Evolutionary conservation across 2,329 filamentous ascomycete species (phyloP), one percentile per base, ranked within the genome.

Genomic region (Pseudopithomyces chartarum): DNA sequence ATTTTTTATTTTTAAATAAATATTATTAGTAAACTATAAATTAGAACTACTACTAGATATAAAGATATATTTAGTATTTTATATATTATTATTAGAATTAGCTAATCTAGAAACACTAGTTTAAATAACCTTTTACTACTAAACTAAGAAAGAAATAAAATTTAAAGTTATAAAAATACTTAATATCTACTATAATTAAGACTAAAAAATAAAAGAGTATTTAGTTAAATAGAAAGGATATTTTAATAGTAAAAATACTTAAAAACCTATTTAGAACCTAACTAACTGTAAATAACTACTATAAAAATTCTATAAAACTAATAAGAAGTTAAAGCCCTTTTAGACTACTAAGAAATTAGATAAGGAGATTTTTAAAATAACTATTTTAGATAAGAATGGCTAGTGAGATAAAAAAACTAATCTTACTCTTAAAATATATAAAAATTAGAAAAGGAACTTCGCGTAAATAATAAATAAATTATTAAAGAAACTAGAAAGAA

Each of bases 181-280:
- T 5, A 29, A 29, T 42, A 23, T 40, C 17, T 32, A 52, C 8
- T 52, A 52, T 15, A 43, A 32, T n/a, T 29, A 7, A 19, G 19
- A 42, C 19, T 7, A 42, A 12, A 26, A 22, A 29, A 26, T 29
- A 5, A 29, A 29, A 5, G 8, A 29, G 8, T 49, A 49, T 15
- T 32, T 49, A 22, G 23, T 52, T 52, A 52, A 52, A 15, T 52
- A 52, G 23, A 40, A 40, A 42, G 48, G 19, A 40, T 52, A 40
- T 23, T 19, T 17, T 23, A 17, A 52, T 42, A 52, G 23, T 33
- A 34, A 49, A 49, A 49, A 38, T 49, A 49, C 19, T 17, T 49
- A 49, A 32, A 13, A 50, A 40, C 33, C 17, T n/a, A 15, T 12
- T 26, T 17, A 15, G 10, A 19, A 50, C n/a, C 34, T 50, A 20